phyloP scores from a whole-genome alignment of 208 protist species.

The Leishmania martiniquensis region DNA sequence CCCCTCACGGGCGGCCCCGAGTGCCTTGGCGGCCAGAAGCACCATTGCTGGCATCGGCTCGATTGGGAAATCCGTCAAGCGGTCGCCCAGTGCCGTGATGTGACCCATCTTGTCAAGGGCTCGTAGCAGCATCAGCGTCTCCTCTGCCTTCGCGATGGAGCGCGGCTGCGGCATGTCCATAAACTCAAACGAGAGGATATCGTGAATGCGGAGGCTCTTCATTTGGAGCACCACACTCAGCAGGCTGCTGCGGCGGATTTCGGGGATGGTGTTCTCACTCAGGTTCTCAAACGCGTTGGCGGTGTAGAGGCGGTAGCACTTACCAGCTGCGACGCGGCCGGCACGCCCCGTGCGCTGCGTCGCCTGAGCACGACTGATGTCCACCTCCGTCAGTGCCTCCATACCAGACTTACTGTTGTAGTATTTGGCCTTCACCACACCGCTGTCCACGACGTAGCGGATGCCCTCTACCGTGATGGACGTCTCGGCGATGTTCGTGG shows the following conservation, averaged over 20 bases:
- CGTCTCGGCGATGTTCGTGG: conserved; percentile 99
- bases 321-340: conserved; percentile 96
- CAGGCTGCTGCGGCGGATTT: conserved; percentile 98
- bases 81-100: conserved; percentile 91
- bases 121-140: conserved; percentile 93
- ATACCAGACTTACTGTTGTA: conserved; percentile 98
- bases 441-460: conserved; percentile 98
- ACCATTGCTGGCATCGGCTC: conserved; percentile 97
- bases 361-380: conserved; percentile 94
- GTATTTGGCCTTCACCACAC: conserved; percentile 97
- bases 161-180: conserved; percentile 97
- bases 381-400: conserved; percentile 95
- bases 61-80: conserved; percentile 98
- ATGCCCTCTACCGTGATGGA: conserved; percentile 99
- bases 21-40: conserved; percentile 93
- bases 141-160: conserved; percentile 92
- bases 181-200: conserved; percentile 98
- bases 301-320: conserved; percentile 99
- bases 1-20: conserved; percentile 95
- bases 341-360: conserved; percentile 97
- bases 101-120: conserved; percentile 91
- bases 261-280: conserved; percentile 95
- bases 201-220: conserved; percentile 96
- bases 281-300: conserved; percentile 95
- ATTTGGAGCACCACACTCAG: conserved; percentile 97